Percentiles rank a stretch among this genome's conserved stretches.
phyloP scores from a whole-genome alignment of 2,329 filamentous ascomycete species.

The Pezizomycotina sp. region DNA sequence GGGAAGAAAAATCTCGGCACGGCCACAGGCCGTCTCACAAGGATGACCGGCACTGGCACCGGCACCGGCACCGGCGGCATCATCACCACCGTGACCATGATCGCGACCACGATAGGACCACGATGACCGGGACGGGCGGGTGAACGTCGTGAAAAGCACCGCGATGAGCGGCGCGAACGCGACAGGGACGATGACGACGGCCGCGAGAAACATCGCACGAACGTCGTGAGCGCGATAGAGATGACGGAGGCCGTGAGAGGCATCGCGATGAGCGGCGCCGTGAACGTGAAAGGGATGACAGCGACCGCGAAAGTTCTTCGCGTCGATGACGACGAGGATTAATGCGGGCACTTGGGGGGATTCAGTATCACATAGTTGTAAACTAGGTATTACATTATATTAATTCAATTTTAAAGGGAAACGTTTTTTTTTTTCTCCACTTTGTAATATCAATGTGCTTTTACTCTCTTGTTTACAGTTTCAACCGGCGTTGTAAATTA shows the following conservation, averaged over 20 bases:
- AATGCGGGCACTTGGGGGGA: conserved; percentile 6
- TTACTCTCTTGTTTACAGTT: too few relatives aligned
- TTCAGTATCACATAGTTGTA: too few relatives aligned
- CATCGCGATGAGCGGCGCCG: conserved; percentile 2
- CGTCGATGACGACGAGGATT: conserved; percentile 8
- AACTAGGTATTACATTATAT: too few relatives aligned
- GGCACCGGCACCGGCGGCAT: conserved; percentile 23
- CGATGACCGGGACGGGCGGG: conserved; percentile 17
- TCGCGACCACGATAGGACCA: conserved; percentile 26
- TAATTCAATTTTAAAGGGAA: too few relatives aligned
- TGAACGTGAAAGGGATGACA: conserved; percentile 2
- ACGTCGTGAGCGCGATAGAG: conserved; percentile 25
- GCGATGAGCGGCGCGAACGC: conserved; percentile 12
- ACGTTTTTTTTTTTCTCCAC: too few relatives aligned
- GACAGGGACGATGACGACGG: conserved; percentile 22
- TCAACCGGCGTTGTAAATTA: too few relatives aligned
- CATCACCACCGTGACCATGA: conserved; percentile 36
- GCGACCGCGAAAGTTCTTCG: conserved; percentile 1
- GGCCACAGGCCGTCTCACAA: conserved; percentile 30
- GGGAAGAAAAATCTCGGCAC: conserved; percentile 32
- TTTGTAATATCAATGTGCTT: too few relatives aligned
- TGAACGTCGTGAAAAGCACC: conserved; percentile 10
- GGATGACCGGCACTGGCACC: conserved; percentile 26
- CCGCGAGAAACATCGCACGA: conserved; percentile 20
- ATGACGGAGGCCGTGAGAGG: conserved; percentile 1